A percentile compares a stretch with the other conserved stretches of the same genome.
Conservation (phyloP, 75 land plant genomes). For the Pseudotsuga menziesii region DNA sequence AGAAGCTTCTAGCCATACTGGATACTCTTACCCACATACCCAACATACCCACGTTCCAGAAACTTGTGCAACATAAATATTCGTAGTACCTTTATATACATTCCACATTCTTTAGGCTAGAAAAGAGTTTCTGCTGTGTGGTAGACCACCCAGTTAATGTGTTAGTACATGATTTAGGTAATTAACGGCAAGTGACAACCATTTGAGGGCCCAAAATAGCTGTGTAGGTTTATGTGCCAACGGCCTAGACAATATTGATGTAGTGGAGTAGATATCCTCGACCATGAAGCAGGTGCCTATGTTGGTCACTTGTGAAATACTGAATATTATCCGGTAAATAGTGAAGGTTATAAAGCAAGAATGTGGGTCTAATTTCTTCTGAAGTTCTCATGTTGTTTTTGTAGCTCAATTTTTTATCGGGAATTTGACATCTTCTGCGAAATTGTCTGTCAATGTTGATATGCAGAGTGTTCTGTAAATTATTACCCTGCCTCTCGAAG, state of each 20-base stretch:
- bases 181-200: neutral
- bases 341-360: neutral
- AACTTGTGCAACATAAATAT: no score
- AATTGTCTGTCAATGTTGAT: neutral
- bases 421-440: neutral
- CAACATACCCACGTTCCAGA: no score
- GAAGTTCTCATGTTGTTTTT: neutral
- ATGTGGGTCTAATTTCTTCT: no score
- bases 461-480: neutral
- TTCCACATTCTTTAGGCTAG: neutral
- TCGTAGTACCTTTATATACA: no score
- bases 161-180: neutral
- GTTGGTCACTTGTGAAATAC: neutral
- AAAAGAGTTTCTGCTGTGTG: neutral
- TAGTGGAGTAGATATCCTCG: neutral
- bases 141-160: neutral
- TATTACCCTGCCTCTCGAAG: neutral
- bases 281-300: neutral
- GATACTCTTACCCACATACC: no score
- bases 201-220: no score
- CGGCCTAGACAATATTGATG: neutral
- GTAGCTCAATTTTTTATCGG: neutral
- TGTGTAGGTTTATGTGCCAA: no score
- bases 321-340: neutral
- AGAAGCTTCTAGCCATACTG: no score